A percentile compares a stretch with the other conserved stretches of the same genome.
Conservation (phyloP, 208 protist species). For the Leishmania amazonensis region DNA sequence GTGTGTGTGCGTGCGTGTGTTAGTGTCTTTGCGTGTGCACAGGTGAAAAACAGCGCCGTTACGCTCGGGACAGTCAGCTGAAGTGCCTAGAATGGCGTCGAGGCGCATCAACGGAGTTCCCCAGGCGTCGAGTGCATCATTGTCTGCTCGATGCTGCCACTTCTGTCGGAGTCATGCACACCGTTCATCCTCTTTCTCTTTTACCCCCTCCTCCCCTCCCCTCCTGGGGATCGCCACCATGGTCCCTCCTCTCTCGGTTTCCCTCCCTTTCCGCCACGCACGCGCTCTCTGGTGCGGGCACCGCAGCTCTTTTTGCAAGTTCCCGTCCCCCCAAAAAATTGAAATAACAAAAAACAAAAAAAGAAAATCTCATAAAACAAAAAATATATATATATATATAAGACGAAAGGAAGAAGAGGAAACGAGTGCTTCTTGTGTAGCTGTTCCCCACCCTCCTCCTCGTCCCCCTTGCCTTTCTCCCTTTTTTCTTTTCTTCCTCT, state of each 20-base stretch:
- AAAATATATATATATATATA: constrained; percentile 16
- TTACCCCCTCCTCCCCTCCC: neutral
- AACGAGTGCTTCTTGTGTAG: neutral
- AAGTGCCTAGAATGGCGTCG: neutral
- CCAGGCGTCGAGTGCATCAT: neutral
- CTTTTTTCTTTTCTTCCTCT: neutral
- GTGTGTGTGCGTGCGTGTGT: neutral
- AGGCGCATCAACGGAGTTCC: neutral
- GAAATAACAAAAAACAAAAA: constrained; percentile 54
- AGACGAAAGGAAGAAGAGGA: constrained; percentile 8
- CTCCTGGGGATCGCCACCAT: neutral
- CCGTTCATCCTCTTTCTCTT: neutral
- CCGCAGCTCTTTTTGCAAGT: constrained; percentile 37
- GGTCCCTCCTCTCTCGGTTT: neutral
- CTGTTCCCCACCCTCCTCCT: constrained; percentile 2
- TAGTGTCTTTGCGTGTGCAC: neutral
- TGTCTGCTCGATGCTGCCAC: no score
- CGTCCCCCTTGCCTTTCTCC: neutral
- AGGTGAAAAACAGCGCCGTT: neutral
- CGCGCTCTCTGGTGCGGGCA: neutral
- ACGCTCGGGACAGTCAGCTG: neutral
- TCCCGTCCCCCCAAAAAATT: constrained; percentile 31
- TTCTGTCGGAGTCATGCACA: neutral
- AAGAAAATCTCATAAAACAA: constrained; percentile 37
- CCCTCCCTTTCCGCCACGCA: neutral